Evolutionary conservation across 176 grass and related monocot species (phyloP), one percentile per base, ranked within the genome.

Genomic region (Olyra latifolia): DNA sequence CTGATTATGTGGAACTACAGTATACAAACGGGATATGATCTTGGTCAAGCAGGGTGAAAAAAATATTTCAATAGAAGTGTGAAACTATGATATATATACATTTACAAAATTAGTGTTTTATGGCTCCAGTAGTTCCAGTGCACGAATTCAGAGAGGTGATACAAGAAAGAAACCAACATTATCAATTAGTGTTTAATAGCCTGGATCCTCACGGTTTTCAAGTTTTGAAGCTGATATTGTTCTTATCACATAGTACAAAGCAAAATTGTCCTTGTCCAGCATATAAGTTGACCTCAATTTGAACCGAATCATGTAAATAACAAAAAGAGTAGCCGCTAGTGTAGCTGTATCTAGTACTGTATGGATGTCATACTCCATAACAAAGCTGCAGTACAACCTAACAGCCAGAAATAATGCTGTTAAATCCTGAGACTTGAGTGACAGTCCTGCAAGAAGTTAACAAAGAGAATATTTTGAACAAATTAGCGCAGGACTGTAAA

Each of bases 281-380:
- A 98, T 98, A 83, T 98, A 98, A 41, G 85, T 91, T 79, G 92
- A 76, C 80, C 75, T 92, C n/a, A n/a, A 44, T 82, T 87, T 98
- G 87, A 98, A 94, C 20, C 91, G 95, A 19, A 94, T 98, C 92
- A 92, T 98, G 64, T 94, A n/a, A n/a, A n/a, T n/a, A n/a, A n/a
- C n/a, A n/a, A n/a, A n/a, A n/a, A n/a, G n/a, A n/a, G n/a, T n/a
- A 74, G 92, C 89, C 72, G 64, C 85, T 73, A 98, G 88, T 55
- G 95, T 98, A 78, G 91, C 92, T 61, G 85, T 71, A 79, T 98
- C n/a, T n/a, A n/a, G n/a, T n/a, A n/a, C n/a, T n/a, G n/a, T n/a
- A n/a, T n/a, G n/a, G n/a, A n/a, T n/a, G n/a, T n/a, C n/a, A n/a
- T n/a, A n/a, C n/a, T n/a, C n/a, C n/a, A n/a, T n/a, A n/a, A n/a